Percentiles rank a stretch among this genome's conserved stretches.
phyloP scores from a whole-genome alignment of 768 basidiomycete genomes.

The Pluteus cervinus region DNA sequence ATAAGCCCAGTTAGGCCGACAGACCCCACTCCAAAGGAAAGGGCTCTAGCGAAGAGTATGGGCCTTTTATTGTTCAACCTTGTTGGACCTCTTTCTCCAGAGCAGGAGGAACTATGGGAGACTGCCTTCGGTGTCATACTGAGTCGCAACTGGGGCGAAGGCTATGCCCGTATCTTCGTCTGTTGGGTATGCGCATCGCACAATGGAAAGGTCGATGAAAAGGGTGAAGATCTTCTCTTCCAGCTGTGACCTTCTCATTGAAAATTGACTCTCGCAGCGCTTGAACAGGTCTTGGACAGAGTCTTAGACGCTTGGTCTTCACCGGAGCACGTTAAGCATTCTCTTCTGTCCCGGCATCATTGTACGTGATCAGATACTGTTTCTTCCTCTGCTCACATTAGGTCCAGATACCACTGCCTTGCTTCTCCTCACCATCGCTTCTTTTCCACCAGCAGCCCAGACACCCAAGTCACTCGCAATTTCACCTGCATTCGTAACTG shows the following conservation, averaged over 20 bases:
- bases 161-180: constrained; percentile 55
- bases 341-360: constrained; percentile 65
- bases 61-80: no score
- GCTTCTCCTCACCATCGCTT: constrained; percentile 58
- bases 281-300: constrained; percentile 40
- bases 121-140: constrained; percentile 40
- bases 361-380: constrained; percentile 46
- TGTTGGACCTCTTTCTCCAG: constrained; percentile 43
- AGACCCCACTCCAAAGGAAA: constrained; percentile 48
- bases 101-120: constrained; percentile 48
- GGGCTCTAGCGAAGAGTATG: constrained; percentile 39
- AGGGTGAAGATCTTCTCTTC: constrained; percentile 18
- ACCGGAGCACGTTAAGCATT: constrained; percentile 74
- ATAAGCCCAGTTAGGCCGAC: constrained; percentile 21
- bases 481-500: constrained; percentile 57
- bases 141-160: constrained; percentile 53
- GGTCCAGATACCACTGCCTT: constrained; percentile 65
- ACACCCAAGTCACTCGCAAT: constrained; percentile 40
- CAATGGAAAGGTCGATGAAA: constrained; percentile 17
- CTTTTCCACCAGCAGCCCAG: constrained; percentile 48
- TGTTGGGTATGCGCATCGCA: constrained; percentile 54
- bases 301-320: constrained; percentile 68
- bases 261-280: constrained; percentile 24
- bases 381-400: neutral
- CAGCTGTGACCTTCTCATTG: neutral